phyloP scores from a whole-genome alignment of 352 stramenopile species.

The Phytophthora cryptogea region DNA sequence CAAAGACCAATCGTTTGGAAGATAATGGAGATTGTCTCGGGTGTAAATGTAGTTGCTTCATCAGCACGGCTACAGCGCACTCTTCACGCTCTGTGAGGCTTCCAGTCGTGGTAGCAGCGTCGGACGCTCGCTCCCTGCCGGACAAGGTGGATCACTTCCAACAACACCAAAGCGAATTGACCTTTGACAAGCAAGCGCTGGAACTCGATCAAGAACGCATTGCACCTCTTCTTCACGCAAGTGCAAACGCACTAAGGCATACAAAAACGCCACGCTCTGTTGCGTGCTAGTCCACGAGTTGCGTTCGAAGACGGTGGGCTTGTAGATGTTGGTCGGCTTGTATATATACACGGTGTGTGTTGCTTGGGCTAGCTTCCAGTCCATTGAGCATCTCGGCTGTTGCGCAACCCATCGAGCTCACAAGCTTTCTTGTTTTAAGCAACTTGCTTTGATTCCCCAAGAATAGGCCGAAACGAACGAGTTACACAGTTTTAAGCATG shows the following conservation, averaged over 20 bases:
- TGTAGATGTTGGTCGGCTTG: conserved; percentile 26
- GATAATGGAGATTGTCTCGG: background rate
- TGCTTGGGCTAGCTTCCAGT: conserved; percentile 14
- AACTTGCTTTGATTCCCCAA: background rate
- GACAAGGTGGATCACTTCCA: conserved; percentile 26
- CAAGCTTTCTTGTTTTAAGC: conserved; percentile 3
- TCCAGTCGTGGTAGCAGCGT: conserved; percentile 10
- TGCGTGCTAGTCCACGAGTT: too few relatives aligned
- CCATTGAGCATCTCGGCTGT: conserved; percentile 18
- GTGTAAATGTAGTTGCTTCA: conserved; percentile 7
- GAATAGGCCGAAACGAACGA: conserved; percentile 29
- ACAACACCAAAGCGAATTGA: conserved; percentile 43
- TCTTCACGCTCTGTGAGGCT: conserved; percentile 9
- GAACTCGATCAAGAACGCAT: conserved; percentile 36
- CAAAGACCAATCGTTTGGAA: conserved; percentile 5
- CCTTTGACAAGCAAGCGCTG: conserved; percentile 17
- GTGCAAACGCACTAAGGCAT: conserved; percentile 24
- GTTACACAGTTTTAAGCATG: background rate
- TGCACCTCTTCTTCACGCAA: conserved; percentile 47
- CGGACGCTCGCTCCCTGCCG: conserved; percentile 26
- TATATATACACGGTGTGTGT: conserved; percentile 41
- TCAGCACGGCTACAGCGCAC: conserved; percentile 12
- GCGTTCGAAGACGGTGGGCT: conserved; percentile 13
- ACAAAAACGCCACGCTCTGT: conserved; percentile 32
- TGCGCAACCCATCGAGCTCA: background rate